Evolutionary conservation across 2,329 filamentous ascomycete genomes (phyloP), one percentile per base, ranked within the genome.

Genomic region (Epichloe elymi): DNA sequence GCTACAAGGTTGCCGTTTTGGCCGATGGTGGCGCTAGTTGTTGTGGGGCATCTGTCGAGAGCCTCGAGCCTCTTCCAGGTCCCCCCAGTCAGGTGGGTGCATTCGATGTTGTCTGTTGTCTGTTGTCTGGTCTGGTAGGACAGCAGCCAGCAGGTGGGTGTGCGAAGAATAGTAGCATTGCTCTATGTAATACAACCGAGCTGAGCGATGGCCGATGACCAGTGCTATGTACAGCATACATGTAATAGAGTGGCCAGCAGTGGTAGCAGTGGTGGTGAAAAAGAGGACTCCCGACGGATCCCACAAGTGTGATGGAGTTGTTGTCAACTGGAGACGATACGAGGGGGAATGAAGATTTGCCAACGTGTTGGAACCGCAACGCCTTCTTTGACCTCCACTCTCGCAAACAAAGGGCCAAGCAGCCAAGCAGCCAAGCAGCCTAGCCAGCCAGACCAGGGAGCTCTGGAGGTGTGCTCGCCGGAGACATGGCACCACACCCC

Each of bases 21-120:
- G 50, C 50, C 41, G 45, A 46, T 43, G 37, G 44, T 47, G 49
- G 52, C 49, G 49, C 26, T 26, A 42, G 30, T 36, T 41, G 51
- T 12, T 40, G 46, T 37, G 46, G 51, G 46, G 39, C 46, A 33
- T 40, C 14, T 33, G 46, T 38, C 36, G 12, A 30, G 36, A 14
- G 36, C 36, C 12, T 37, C 15, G 36, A 14, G 36, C 36, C 12
- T 37, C 15, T 37, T 37, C 15, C 15, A 37, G 14, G 26, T 10
- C 26, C 15, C 15, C 36, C 14, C 14, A n/a, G 36, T 3, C 4
- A 3, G 12, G 36, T n/a, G 26, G 26, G 26, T 30, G 8, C 26
- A 10, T 30, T 30, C 8, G 26, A 30, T 3, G 26, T 30, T 30
- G 26, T 19, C n/a, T n/a, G n/a, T n/a, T n/a, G n/a, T 30, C 26